Conservation (phyloP, 345 rosid species). For the thale cress (Arabidopsis thaliana) region DNA sequence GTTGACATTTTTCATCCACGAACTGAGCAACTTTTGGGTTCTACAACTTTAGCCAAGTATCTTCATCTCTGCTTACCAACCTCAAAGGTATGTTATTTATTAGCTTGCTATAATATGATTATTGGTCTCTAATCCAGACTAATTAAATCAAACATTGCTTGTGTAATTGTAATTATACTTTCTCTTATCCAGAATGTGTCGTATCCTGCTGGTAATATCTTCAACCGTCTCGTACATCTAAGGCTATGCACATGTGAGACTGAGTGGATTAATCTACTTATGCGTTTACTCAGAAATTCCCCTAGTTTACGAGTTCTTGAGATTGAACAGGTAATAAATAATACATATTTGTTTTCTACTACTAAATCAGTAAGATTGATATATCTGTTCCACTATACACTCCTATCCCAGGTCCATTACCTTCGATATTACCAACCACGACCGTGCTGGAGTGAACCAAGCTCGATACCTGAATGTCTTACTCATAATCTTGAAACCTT, state of each 20-base stretch:
- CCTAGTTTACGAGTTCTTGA: constrained; percentile 18
- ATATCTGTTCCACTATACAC: neutral
- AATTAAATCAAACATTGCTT: neutral
- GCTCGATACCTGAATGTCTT: constrained; percentile 29
- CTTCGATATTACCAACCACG: neutral
- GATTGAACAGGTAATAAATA: constrained; percentile 12
- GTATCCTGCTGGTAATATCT: constrained; percentile 23
- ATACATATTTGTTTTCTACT: neutral
- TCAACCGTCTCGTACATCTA: constrained; percentile 19
- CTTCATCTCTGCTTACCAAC: constrained; percentile 16
- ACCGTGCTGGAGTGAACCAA: constrained; percentile 24
- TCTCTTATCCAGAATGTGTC: constrained; percentile 11
- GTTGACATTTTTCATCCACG: no score
- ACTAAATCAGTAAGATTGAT: neutral
- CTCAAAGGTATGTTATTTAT: constrained; percentile 22
- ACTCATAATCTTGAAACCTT: constrained; percentile 5
- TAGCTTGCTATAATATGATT: neutral
- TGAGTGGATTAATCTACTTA: constrained; percentile 30
- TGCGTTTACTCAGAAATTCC: constrained; percentile 21
- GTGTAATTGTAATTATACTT: neutral
- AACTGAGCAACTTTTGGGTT: neutral
- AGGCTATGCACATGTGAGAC: constrained; percentile 34
- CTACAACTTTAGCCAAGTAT: constrained; percentile 5
- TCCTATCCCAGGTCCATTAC: neutral
- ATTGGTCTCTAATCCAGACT: neutral